These are phyloP conservation scores for Botrytis medusae DNA, from an alignment of 2,329 filamentous ascomycete species.

Conservation along the genomic window DNA sequence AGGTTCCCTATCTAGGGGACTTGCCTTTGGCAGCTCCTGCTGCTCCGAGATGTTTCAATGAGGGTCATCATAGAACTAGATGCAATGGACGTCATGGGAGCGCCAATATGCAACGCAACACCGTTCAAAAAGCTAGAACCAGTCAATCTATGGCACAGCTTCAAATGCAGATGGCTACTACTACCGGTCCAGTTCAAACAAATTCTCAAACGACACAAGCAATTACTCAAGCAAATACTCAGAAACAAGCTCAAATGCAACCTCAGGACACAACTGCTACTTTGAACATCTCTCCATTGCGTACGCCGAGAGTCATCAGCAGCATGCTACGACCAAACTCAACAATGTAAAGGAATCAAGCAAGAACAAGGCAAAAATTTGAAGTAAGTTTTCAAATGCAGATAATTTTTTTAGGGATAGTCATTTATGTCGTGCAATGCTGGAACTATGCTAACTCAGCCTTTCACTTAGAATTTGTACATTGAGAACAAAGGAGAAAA, in stretches of 20 bases:
- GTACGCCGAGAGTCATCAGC: conserved; percentile 10
- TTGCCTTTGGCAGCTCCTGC: not conserved
- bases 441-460: conserved; percentile 17
- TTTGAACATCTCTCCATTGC: not conserved
- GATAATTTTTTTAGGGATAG: not conserved
- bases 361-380: conserved; percentile 3
- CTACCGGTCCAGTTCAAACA: not conserved
- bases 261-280: not conserved
- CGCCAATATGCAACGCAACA: not conserved
- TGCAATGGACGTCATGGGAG: not conserved
- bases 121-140: not conserved
- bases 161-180: not conserved
- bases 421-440: conserved; percentile 14
- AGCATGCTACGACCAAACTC: conserved; percentile 18
- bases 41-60: not conserved
- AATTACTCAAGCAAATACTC: conserved; percentile 6
- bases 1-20: not conserved
- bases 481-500: conserved; percentile 30
- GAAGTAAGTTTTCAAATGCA: conserved; percentile 6
- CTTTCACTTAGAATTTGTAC: conserved; percentile 29
- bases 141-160: not conserved
- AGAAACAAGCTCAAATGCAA: not conserved
- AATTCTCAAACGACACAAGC: not conserved
- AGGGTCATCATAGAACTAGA: not conserved
- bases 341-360: conserved; percentile 10